Evolutionary conservation across 2,329 filamentous ascomycete species (phyloP).

Genomic region (Cladosporium sp.): DNA sequence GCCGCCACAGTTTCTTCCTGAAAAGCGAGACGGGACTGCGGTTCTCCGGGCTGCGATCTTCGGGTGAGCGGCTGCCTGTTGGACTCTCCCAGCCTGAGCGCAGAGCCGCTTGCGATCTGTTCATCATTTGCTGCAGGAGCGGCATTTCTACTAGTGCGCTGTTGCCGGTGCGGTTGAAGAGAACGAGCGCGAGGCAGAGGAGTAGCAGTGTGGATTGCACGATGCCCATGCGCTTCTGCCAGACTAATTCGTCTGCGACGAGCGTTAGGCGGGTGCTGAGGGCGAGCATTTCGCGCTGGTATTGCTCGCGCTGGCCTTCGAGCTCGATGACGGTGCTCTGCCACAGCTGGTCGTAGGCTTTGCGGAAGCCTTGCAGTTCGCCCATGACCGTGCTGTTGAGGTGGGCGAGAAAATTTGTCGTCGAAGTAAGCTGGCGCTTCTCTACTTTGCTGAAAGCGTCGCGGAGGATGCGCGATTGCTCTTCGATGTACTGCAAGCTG

Average conservation of each 20-base stretch:
- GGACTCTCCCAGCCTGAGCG: conserved; percentile 37
- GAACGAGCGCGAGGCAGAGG: conserved; percentile 80
- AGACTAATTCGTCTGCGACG: conserved; percentile 86
- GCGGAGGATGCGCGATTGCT: conserved; percentile 85
- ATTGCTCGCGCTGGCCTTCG: conserved; percentile 82
- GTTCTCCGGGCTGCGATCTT: conserved; percentile 25
- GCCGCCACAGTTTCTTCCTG: conserved; percentile 32
- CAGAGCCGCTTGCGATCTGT: conserved; percentile 36
- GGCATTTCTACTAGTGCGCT: conserved; percentile 43
- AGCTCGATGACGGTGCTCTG: conserved; percentile 91
- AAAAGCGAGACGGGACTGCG: conserved; percentile 33
- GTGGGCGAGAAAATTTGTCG: conserved; percentile 74
- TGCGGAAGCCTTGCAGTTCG: conserved; percentile 74
- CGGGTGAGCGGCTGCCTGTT: conserved; percentile 37
- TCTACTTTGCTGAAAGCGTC: conserved; percentile 86
- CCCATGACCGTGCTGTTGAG: conserved; percentile 85
- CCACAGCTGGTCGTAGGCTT: conserved; percentile 95
- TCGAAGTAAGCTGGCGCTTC: conserved; percentile 81
- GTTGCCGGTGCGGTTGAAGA: conserved; percentile 59
- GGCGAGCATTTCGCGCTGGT: conserved; percentile 78
- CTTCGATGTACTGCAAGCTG: conserved; percentile 93
- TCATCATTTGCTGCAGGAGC: conserved; percentile 47
- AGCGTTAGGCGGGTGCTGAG: conserved; percentile 78
- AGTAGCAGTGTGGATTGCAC: conserved; percentile 85
- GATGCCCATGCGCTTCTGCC: conserved; percentile 87